Conservation (phyloP, 768 basidiomycete genomes). For the Mycena alexandri region DNA sequence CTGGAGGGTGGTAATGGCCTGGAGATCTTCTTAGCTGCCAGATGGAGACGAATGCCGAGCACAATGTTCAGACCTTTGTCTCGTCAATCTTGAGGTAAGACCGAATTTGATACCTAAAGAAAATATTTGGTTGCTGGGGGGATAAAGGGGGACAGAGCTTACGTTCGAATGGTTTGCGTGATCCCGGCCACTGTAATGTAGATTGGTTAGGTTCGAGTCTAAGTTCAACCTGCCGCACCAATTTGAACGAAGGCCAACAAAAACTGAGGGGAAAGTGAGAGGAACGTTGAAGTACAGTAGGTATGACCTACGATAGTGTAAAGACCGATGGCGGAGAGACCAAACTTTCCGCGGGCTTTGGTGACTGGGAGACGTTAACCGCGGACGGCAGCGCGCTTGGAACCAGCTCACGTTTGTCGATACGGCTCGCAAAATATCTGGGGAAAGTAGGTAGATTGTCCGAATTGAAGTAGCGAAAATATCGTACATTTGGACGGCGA, state of each 20-base stretch:
- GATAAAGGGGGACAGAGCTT: not conserved
- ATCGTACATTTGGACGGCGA: constrained; percentile 29
- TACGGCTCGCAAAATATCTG: constrained; percentile 33
- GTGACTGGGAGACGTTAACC: constrained; percentile 8
- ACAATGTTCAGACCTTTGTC: constrained; percentile 21
- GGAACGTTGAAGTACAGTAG: no score
- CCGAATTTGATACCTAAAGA: constrained; percentile 20
- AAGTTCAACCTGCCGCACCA: constrained; percentile 1
- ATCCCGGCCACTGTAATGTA: constrained; percentile 23
- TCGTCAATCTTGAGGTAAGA: constrained; percentile 21
- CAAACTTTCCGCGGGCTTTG: not conserved
- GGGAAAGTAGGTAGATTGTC: not conserved
- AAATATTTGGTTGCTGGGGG: not conserved
- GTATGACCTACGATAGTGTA: no score
- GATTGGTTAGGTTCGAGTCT: not conserved
- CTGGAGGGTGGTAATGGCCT: constrained; percentile 32
- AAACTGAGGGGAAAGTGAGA: not conserved
- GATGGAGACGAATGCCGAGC: no score
- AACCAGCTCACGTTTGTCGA: constrained; percentile 7
- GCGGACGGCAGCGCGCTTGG: not conserved
- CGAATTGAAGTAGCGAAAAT: no score
- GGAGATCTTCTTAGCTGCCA: not conserved
- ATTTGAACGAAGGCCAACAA: constrained; percentile 24
- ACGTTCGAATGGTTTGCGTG: constrained; percentile 25
- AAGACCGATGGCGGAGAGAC: no score